Conservation (phyloP, 108 stramenopile genomes). For the Hondaea fermentalgiana region DNA sequence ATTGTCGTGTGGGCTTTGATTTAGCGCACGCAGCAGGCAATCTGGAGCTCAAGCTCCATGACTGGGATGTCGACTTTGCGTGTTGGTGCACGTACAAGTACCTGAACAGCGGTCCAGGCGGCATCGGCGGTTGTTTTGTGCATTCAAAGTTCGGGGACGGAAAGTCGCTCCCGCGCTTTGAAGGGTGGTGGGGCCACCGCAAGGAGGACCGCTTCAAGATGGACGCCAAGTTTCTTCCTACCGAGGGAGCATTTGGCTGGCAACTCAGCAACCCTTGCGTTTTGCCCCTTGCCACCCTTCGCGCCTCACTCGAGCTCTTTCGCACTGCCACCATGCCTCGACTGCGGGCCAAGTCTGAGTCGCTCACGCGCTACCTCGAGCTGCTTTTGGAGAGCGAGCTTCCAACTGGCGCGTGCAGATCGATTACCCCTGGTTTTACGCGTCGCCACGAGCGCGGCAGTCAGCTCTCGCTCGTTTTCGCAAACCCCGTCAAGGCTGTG, state of each 20-base stretch:
- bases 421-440: conserved; percentile 22
- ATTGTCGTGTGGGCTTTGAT: conserved; percentile 28
- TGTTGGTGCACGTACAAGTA: conserved; percentile 52
- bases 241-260: conserved; percentile 33
- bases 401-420: background rate
- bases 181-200: conserved; percentile 41
- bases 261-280: conserved; percentile 36
- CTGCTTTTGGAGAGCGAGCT: background rate
- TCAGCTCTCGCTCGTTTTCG: conserved; percentile 36
- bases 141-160: conserved; percentile 23
- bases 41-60: conserved; percentile 30
- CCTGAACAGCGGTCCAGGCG: conserved; percentile 38
- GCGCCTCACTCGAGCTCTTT: conserved; percentile 26
- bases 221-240: conserved; percentile 21
- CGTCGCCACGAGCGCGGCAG: conserved; percentile 9
- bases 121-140: conserved; percentile 38
- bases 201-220: conserved; percentile 29
- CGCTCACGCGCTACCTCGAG: conserved; percentile 38
- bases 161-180: background rate
- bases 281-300: conserved; percentile 22
- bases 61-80: conserved; percentile 41
- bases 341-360: conserved; percentile 27
- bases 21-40: conserved; percentile 42
- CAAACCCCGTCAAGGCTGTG: background rate
- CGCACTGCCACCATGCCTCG: conserved; percentile 1